Percentiles rank a stretch among this genome's conserved stretches.
phyloP scores from a whole-genome alignment of 2,329 filamentous ascomycete genomes.

The Calycina marina region DNA sequence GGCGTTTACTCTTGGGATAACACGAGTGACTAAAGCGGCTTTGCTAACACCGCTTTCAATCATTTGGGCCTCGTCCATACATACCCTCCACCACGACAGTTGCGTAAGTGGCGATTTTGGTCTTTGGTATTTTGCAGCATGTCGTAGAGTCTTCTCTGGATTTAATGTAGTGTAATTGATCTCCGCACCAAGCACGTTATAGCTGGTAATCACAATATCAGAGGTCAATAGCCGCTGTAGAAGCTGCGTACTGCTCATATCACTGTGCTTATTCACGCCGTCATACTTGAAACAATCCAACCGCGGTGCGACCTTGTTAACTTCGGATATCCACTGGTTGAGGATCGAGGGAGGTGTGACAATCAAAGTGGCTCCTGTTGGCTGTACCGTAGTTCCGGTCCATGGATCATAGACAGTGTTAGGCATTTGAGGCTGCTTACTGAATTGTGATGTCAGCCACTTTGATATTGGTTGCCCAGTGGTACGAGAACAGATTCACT shows the following conservation, averaged over 20 bases:
- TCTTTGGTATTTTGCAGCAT: constrained; percentile 47
- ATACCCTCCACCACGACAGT: constrained; percentile 74
- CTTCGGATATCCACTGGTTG: constrained; percentile 47
- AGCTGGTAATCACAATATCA: constrained; percentile 50
- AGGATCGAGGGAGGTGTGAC: constrained; percentile 41
- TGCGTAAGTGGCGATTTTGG: constrained; percentile 63
- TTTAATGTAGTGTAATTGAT: constrained; percentile 60
- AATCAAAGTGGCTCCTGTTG: constrained; percentile 44
- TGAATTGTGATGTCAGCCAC: too few species aligned
- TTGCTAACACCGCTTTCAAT: constrained; percentile 78
- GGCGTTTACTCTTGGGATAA: constrained; percentile 70
- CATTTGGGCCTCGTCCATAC: constrained; percentile 75
- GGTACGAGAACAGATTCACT: too few species aligned
- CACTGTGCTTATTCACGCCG: constrained; percentile 27
- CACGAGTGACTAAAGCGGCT: constrained; percentile 63
- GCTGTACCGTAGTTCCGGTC: constrained; percentile 28
- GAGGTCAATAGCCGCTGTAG: constrained; percentile 32
- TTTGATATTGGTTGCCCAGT: too few species aligned
- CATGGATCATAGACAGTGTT: constrained; percentile 24
- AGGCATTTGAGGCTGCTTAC: too few species aligned
- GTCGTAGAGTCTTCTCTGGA: constrained; percentile 52
- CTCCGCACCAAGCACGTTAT: constrained; percentile 61
- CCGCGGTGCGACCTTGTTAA: constrained; percentile 40
- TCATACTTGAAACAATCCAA: constrained; percentile 42
- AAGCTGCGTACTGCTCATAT: constrained; percentile 22